Evolutionary conservation across 2,329 filamentous ascomycete species (phyloP).

Genomic region (Berkeleyomyces rouxiae): DNA sequence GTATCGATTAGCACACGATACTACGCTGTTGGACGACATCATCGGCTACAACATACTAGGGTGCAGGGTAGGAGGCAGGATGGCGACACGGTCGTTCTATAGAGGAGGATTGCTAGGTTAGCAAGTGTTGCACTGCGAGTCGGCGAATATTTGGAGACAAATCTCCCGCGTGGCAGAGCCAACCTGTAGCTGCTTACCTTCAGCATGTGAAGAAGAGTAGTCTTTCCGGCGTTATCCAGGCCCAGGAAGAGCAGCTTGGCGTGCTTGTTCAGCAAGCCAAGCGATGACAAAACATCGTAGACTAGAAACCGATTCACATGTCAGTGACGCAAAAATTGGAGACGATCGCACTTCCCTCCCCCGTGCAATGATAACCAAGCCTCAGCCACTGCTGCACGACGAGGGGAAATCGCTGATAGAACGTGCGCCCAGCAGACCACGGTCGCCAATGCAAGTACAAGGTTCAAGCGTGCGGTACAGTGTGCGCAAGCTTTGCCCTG

Average conservation of each 20-base stretch:
- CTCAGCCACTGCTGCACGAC: not conserved
- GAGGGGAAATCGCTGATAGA: not conserved
- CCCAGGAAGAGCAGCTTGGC: conserved; percentile 88
- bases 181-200: conserved; percentile 43
- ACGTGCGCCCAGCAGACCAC: not conserved
- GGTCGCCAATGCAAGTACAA: not conserved
- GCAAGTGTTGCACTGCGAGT: not conserved
- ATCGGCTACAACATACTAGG: conserved; percentile 46
- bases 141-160: too few species aligned
- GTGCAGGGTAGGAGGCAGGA: conserved; percentile 79
- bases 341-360: not conserved
- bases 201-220: conserved; percentile 83
- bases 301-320: conserved; percentile 28
- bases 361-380: not conserved
- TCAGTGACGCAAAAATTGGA: conserved; percentile 14
- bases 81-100: conserved; percentile 82
- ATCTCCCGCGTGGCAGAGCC: too few species aligned
- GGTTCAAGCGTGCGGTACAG: not conserved
- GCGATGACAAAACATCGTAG: conserved; percentile 74
- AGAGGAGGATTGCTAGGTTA: not conserved
- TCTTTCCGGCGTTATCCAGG: conserved; percentile 90
- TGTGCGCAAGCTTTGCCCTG: not conserved
- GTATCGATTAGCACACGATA: not conserved
- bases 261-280: conserved; percentile 88
- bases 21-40: not conserved